Evolutionary conservation across 1,139 yeast species (phyloP).

Genomic region (Suhomyces bolitotheri): DNA sequence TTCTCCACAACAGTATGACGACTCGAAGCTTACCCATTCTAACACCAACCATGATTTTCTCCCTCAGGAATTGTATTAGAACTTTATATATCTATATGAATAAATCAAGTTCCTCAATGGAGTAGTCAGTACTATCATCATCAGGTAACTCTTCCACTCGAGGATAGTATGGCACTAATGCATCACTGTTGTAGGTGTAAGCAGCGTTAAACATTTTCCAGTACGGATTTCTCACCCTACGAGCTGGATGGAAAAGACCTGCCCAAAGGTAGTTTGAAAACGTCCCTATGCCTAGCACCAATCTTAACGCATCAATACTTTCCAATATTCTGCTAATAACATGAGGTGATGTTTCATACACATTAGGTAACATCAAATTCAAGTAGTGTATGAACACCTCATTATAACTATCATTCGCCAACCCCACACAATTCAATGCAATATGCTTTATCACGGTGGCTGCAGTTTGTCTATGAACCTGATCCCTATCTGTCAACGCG

Average conservation of each 20-base stretch:
- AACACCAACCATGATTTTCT: not conserved
- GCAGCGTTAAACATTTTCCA: conserved; percentile 83
- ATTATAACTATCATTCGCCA: conserved; percentile 73
- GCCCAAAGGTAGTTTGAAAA: conserved; percentile 78
- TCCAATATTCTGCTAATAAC: conserved; percentile 82
- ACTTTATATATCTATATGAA: conserved; percentile 17
- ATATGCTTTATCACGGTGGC: conserved; percentile 84
- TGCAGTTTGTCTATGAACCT: conserved; percentile 94
- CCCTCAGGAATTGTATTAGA: not conserved
- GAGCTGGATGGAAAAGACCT: conserved; percentile 92
- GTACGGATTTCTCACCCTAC: conserved; percentile 78
- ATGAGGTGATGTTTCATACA: conserved; percentile 93
- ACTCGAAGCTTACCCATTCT: too few relatives aligned
- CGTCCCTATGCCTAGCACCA: conserved; percentile 74
- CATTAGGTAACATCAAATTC: conserved; percentile 77
- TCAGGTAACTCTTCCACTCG: conserved; percentile 39
- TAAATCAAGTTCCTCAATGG: conserved; percentile 42
- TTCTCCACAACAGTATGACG: too few relatives aligned
- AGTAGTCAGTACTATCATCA: conserved; percentile 19
- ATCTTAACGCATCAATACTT: conserved; percentile 72
- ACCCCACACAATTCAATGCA: conserved; percentile 76
- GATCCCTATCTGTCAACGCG: conserved; percentile 88
- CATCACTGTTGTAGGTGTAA: conserved; percentile 72
- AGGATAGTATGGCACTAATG: conserved; percentile 85
- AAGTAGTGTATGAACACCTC: conserved; percentile 61